A percentile compares a stretch with the other conserved stretches of the same genome.
phyloP scores from a whole-genome alignment of 1,139 yeast species.

The Sugiyamaella castrensis region DNA sequence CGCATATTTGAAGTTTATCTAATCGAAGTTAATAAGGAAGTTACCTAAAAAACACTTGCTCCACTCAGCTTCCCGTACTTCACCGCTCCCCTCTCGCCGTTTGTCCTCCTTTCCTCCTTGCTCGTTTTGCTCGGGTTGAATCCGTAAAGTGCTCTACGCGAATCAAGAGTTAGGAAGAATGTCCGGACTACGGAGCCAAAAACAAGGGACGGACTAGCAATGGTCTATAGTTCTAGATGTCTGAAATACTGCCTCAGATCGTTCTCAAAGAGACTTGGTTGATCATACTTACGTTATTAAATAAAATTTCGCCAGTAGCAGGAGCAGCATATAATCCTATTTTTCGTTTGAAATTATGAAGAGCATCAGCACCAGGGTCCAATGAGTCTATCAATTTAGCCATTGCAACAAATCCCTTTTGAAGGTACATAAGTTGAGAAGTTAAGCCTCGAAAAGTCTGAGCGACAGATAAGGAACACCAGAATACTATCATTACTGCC shows the following conservation, averaged over 20 bases:
- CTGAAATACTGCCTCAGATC: too few relatives aligned
- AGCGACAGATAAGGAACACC: constrained; percentile 72
- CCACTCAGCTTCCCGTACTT: neutral
- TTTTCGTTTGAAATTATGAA: constrained; percentile 13
- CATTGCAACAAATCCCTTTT: constrained; percentile 30
- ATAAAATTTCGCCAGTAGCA: constrained; percentile 4
- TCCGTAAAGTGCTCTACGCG: too few relatives aligned
- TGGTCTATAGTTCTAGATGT: too few relatives aligned
- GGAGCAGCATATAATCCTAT: constrained; percentile 12
- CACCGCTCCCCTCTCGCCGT: too few relatives aligned
- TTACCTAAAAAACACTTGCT: neutral
- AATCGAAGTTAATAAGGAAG: constrained; percentile 1
- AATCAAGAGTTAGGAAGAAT: too few relatives aligned
- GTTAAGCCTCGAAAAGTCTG: constrained; percentile 43
- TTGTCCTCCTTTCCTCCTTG: too few relatives aligned
- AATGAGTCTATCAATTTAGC: constrained; percentile 15
- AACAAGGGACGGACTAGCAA: too few relatives aligned
- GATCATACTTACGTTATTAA: constrained; percentile 38
- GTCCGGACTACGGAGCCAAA: too few relatives aligned
- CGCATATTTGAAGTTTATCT: constrained; percentile 56
- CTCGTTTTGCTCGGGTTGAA: too few relatives aligned
- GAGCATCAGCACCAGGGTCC: constrained; percentile 3
- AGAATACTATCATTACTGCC: constrained; percentile 75
- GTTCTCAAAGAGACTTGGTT: neutral
- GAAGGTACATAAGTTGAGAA: constrained; percentile 26